phyloP scores from a whole-genome alignment of 2,329 filamentous ascomycete species.

The Ophiostoma novo-ulmi region DNA sequence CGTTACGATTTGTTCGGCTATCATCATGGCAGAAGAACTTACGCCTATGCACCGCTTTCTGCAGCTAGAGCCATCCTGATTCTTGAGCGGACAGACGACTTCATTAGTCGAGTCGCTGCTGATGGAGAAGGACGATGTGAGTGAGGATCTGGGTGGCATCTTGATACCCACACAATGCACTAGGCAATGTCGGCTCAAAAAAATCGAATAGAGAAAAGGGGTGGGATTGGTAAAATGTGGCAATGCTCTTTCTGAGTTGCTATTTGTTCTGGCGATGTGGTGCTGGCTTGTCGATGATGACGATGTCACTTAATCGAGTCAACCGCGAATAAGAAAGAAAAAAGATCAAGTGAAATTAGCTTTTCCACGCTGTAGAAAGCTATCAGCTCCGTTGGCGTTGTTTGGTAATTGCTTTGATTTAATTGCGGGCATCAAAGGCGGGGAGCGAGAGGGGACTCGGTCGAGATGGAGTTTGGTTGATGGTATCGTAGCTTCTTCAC shows the following conservation, averaged over 20 bases:
- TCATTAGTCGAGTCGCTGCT: constrained; percentile 89
- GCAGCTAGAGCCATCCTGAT: constrained; percentile 94
- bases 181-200: constrained; percentile 16
- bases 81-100: constrained; percentile 91
- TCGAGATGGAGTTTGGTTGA: constrained; percentile 6
- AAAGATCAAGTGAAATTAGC: not conserved
- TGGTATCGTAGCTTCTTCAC: constrained; percentile 13
- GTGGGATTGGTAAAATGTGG: not conserved
- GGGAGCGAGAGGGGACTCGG: constrained; percentile 2
- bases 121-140: constrained; percentile 87
- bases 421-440: constrained; percentile 15
- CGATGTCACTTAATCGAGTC: not conserved
- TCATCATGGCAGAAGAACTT: constrained; percentile 47
- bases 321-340: not conserved
- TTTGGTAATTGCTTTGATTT: constrained; percentile 10
- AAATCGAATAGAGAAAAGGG: not conserved
- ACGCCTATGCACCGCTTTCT: constrained; percentile 97
- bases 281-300: not conserved
- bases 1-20: not conserved
- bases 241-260: not conserved
- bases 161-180: constrained; percentile 52
- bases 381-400: constrained; percentile 8
- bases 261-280: not conserved
- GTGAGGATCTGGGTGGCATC: constrained; percentile 84
- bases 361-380: not conserved